phyloP scores from a whole-genome alignment of 225 moss, liverwort and hornwort genomes.

The Marchantia polymorpha region DNA sequence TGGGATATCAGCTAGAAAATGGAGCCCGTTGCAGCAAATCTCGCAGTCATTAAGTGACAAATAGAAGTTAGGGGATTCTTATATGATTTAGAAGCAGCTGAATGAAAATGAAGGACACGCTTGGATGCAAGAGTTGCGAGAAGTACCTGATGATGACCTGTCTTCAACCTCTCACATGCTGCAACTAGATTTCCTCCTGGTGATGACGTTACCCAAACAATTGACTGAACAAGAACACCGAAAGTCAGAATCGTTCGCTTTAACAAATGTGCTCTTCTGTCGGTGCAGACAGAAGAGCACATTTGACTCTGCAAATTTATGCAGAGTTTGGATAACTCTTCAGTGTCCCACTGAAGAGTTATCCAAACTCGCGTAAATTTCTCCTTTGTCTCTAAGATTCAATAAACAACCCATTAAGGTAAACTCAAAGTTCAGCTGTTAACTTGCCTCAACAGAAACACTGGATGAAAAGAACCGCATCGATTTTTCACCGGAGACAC shows the following conservation, averaged over 20 bases:
- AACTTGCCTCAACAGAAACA: constrained; percentile 37
- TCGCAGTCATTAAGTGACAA: too few species aligned
- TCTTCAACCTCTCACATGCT: constrained; percentile 63
- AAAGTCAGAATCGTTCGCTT: not conserved
- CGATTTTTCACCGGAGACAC: constrained; percentile 35
- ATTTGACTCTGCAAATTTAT: not conserved
- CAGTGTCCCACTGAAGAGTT: not conserved
- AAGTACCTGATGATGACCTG: constrained; percentile 45
- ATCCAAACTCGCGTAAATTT: not conserved
- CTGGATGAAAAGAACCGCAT: constrained; percentile 51
- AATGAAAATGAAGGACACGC: not conserved
- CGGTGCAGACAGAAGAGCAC: not conserved
- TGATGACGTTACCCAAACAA: constrained; percentile 50
- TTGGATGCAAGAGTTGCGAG: not conserved
- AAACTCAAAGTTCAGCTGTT: not conserved
- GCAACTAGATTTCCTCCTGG: constrained; percentile 53
- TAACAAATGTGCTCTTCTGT: not conserved
- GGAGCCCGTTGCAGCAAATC: not conserved
- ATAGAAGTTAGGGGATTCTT: not conserved
- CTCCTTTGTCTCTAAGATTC: not conserved
- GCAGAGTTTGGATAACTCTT: too few species aligned
- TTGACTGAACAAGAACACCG: constrained; percentile 24
- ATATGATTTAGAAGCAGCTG: not conserved
- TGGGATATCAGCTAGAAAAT: not conserved
- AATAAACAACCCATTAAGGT: not conserved